These are phyloP conservation scores for Gnomoniopsis smithogilvyi DNA, from an alignment of 2,329 filamentous ascomycete species.

Conservation along the genomic window DNA sequence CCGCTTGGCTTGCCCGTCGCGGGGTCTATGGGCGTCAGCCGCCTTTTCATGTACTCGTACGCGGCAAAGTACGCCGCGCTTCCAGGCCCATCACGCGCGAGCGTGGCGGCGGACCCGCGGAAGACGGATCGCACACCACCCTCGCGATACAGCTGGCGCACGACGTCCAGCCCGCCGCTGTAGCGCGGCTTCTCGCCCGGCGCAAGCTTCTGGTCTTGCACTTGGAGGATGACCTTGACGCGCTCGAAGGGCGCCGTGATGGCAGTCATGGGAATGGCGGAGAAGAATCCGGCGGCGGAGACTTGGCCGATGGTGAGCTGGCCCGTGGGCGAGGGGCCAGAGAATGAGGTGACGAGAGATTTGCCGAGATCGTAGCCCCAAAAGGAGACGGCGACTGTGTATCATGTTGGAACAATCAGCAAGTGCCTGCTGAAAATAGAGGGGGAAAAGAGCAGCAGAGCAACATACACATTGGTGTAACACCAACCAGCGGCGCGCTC, in stretches of 20 bases:
- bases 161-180: constrained; percentile 82
- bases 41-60: constrained; percentile 93
- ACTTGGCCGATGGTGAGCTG: constrained; percentile 80
- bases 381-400: constrained; percentile 65
- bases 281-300: constrained; percentile 93
- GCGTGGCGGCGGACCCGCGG: constrained; percentile 83
- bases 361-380: constrained; percentile 97
- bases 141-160: constrained; percentile 86
- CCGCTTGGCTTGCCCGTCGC: constrained; percentile 69
- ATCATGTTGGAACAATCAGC: neutral
- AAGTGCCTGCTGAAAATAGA: neutral
- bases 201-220: constrained; percentile 82
- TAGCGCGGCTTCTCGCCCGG: constrained; percentile 94
- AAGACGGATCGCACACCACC: constrained; percentile 91
- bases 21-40: constrained; percentile 77
- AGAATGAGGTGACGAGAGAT: constrained; percentile 70
- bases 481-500: constrained; percentile 87
- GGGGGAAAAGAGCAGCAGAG: neutral
- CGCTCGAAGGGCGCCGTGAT: constrained; percentile 99
- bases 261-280: constrained; percentile 92
- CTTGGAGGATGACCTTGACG: constrained; percentile 96
- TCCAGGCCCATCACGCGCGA: constrained; percentile 90
- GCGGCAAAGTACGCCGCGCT: constrained; percentile 95
- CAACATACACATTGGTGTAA: constrained; percentile 97
- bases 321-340: constrained; percentile 63